Evolutionary conservation across 306 rosid genomes (phyloP), one percentile per base, ranked within the genome.

Genomic region (Pterocarpus macrocarpus): DNA sequence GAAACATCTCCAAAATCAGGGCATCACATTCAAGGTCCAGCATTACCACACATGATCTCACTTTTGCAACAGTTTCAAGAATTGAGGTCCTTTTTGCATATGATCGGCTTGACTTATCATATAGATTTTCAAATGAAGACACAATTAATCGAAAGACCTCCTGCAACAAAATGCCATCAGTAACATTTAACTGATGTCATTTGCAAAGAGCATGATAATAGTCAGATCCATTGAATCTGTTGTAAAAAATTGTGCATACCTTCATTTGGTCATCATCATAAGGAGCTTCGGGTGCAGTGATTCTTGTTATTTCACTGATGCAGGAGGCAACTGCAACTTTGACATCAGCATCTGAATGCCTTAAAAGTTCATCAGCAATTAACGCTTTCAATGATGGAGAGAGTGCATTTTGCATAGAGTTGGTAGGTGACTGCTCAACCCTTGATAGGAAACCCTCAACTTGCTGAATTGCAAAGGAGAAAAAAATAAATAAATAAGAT

Each of bases 201-300:
- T 6, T 39, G 5, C 7, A 30, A 50, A 22, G 28, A 22, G 43
- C 7, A 39, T 39, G 43, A 39, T 39, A 39, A 39, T 6, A 39
- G 9, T 9, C 43, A 22, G 43, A 1, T 44, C 12, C 11, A 44
- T 44, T 44, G 50, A 44, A 44, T 44, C 5, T 44, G 12, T 44
- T 8, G 12, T 7, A 2, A 8, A 44, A 44, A 39, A 39, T 39
- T 67, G 49, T 13, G 68, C 13, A 61, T 63, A 91, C 98, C 96
- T 91, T 95, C 99, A 95, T 93, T 83, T 89, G 95, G 11, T 87
- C 99, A 82, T 91, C 99, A 38, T 87, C 90, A 58, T 90, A 95
- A 13, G 99, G 99, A 71, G 94, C 94, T 16, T 95, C 99, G 28
- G 99, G 98, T 59, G 98, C 99, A 71, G 94, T 89, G 80, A 95